Evolutionary conservation across 805 yeast species (phyloP), one percentile per base, ranked within the genome.

Genomic region (Candida sonorensis): DNA sequence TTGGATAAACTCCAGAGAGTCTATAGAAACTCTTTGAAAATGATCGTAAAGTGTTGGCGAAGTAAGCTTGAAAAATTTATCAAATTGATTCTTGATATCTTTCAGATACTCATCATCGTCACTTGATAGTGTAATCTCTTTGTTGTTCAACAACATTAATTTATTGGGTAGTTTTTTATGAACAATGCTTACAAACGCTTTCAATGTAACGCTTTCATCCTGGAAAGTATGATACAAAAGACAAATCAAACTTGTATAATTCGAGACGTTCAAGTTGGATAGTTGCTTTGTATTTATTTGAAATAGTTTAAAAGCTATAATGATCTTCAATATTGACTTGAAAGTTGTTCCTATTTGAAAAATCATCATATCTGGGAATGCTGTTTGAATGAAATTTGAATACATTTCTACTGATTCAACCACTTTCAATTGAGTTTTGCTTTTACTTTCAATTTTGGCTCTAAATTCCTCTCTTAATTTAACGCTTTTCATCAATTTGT

Each of bases 21-120:
- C 12, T 6, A 23, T 23, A 6, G n/a, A 7, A 23, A 12, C 7
- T 5, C 26, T 9, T 12, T 23, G 45, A 46, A 81, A 71, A 47
- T 79, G 84, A 9, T 63, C 50, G 34, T 59, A 63, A 23, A 81
- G 51, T 15, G 62, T 45, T 8, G 73, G 68, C 27, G 64, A 54
- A 30, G 67, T 64, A 25, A 59, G 51, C 13, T 62, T 55, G 30
- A 81, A 61, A 13, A 68, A 61, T 38, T 62, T 59, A 26, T 67
- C 61, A 43, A 75, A 77, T 14, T 78, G 67, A 10, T 55, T 50
- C 33, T 64, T 51, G 38, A 64, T 69, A 9, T 61, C 62, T 7
- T 52, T 37, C n/a, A 69, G 46, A 26, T 55, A 59, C n/a, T 32
- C 46, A 8, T 23, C 19, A 16, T 21, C 23, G 10, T 35, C 21